Conservation (phyloP, 805 yeast genomes). For the Zygotorulaspora chibaensis region DNA sequence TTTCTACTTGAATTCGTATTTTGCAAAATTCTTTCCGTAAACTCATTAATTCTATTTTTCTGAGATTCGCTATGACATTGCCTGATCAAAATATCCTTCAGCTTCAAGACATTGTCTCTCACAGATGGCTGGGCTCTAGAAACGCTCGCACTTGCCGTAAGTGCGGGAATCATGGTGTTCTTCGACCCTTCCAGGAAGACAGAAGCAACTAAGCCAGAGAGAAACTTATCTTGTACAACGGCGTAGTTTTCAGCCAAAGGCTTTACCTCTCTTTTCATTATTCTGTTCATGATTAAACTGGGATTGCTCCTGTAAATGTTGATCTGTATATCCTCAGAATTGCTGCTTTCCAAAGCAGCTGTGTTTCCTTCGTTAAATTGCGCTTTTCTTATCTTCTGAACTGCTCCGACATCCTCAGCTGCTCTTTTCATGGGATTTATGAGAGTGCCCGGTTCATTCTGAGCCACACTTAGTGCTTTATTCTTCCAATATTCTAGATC, state of each 20-base stretch:
- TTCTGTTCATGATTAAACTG: constrained; percentile 29
- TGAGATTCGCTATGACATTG: constrained; percentile 25
- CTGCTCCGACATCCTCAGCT: neutral
- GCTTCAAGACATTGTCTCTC: constrained; percentile 19
- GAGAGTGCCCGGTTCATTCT: neutral
- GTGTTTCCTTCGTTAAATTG: neutral
- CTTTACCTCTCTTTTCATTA: constrained; percentile 33
- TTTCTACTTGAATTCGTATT: constrained; percentile 21
- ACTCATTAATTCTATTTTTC: constrained; percentile 23
- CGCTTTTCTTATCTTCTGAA: neutral
- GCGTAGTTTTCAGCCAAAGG: constrained; percentile 33
- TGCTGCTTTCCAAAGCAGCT: neutral
- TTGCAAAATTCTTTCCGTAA: constrained; percentile 29
- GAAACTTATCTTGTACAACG: constrained; percentile 29
- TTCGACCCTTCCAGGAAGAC: constrained; percentile 28
- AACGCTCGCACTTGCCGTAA: constrained; percentile 26
- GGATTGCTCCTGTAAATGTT: constrained; percentile 30
- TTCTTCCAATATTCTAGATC: constrained; percentile 34
- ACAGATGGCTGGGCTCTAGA: constrained; percentile 28
- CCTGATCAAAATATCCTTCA: constrained; percentile 24
- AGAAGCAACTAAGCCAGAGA: constrained; percentile 29
- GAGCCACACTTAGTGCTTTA: constrained; percentile 15
- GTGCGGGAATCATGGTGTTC: constrained; percentile 30
- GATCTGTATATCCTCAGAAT: constrained; percentile 18
- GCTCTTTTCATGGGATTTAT: constrained; percentile 2